These are phyloP conservation scores for Globisporangium spinosum DNA, from an alignment of 352 stramenopile species.

Conservation along the genomic window DNA sequence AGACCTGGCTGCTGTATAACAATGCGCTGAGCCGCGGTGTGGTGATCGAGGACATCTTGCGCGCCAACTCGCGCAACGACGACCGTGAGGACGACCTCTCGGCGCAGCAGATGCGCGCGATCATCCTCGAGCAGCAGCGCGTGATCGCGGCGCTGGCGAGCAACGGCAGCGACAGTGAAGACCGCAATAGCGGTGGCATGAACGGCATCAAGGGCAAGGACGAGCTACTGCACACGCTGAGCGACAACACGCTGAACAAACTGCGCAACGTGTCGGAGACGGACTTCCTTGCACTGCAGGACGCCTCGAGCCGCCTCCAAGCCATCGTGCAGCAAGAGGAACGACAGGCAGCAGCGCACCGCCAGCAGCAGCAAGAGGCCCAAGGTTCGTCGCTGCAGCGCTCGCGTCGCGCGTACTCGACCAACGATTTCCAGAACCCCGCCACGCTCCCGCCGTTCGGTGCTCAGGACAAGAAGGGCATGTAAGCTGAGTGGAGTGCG, in stretches of 20 bases:
- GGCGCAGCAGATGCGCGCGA: constrained; percentile 69
- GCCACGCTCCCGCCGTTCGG: constrained; percentile 13
- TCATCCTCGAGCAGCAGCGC: constrained; percentile 76
- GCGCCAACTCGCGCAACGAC: constrained; percentile 61
- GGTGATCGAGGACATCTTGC: constrained; percentile 96
- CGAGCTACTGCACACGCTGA: constrained; percentile 62
- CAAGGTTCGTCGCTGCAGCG: constrained; percentile 41
- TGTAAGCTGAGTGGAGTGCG: constrained; percentile 1
- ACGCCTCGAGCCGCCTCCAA: constrained; percentile 55
- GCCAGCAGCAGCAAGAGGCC: constrained; percentile 30
- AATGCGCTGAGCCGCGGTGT: constrained; percentile 95
- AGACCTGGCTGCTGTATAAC: constrained; percentile 97
- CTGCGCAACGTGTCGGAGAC: constrained; percentile 69
- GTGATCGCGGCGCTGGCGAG: constrained; percentile 63
- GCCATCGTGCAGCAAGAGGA: constrained; percentile 62
- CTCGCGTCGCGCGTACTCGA: constrained; percentile 58
- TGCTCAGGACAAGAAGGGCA: constrained; percentile 3
- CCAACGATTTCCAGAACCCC: constrained; percentile 46
- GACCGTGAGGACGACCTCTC: constrained; percentile 71
- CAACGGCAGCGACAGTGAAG: constrained; percentile 56
- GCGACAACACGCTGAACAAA: constrained; percentile 60
- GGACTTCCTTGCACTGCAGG: constrained; percentile 56
- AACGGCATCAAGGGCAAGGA: constrained; percentile 30
- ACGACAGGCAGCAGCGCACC: constrained; percentile 20
- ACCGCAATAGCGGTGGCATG: constrained; percentile 12